Base-by-base conservation (phyloP, 225 moss, liverwort and hornwort species). In the Takakia lepidozioides region DNA sequence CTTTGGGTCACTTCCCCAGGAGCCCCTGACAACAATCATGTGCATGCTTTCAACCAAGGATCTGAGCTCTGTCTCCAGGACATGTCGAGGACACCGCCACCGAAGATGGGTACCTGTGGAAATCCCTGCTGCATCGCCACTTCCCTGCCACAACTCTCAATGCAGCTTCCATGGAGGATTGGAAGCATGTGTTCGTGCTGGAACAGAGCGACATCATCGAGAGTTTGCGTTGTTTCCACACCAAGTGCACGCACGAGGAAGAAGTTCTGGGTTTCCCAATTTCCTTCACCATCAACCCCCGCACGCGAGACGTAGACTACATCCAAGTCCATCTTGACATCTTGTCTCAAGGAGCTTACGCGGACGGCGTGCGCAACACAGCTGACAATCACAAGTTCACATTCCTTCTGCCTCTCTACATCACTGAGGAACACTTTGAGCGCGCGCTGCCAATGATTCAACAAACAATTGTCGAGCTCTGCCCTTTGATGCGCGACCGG, bases 11-110 rank as follows among this genome's bases (percentile, higher is more conserved):
- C 58, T 65, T 6, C 58, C 58, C 28, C 65, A 57, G 16, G 65
- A 58, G 50, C 57, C 64, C n/a, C 43, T 58, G 51, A 65, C 58
- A 11, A 65, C 65, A 25, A 65, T 65, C 25, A 51, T 65, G 20
- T 65, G 65, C 43, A 40, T 58, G 30, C 51, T 65, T 15, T 51
- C 58, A 3, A 43, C 34, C 25, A 51, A 58, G 36, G 58, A 57
- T 30, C 10, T 65, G 30, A 58, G 43, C 4, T 57, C 40, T 21
- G 25, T 65, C 17, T 58, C 58, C 2, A 42, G 35, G 36, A 58
- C 65, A 11, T 64, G 56, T 19, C 56, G 49, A 0, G 64, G 65
- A 19, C 36, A 43, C 56, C 7, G 65, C 65, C 45, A 51, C 50
- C 43, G 65, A 65, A 37, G 58, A 58, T 18, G 51, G 65, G 8